phyloP scores from a whole-genome alignment of 352 stramenopile species.

The Albugo candida region DNA sequence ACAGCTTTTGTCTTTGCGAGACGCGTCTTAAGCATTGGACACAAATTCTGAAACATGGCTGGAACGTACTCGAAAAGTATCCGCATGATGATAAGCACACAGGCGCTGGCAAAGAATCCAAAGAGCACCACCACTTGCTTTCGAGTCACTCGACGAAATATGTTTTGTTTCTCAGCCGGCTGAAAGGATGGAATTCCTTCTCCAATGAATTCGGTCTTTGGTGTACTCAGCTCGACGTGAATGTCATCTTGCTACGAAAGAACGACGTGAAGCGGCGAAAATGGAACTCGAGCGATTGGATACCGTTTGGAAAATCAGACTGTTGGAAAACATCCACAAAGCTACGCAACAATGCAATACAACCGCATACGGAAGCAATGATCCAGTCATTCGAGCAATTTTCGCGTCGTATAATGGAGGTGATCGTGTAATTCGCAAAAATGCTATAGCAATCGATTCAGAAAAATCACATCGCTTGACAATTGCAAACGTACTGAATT shows the following conservation, averaged over 20 bases:
- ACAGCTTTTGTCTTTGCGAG: conserved; percentile 31
- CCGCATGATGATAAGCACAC: conserved; percentile 26
- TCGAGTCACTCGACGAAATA: conserved; percentile 38
- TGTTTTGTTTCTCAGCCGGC: conserved; percentile 13
- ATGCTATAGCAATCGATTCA: conserved; percentile 12
- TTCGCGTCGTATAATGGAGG: conserved; percentile 55
- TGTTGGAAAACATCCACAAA: conserved; percentile 79
- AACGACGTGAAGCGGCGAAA: background rate
- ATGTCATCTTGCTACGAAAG: conserved; percentile 1
- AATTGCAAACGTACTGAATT: conserved; percentile 41
- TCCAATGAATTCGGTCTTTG: conserved; percentile 8
- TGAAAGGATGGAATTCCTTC: conserved; percentile 41
- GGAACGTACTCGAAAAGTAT: conserved; percentile 54
- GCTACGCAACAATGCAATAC: conserved; percentile 48
- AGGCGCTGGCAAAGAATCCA: conserved; percentile 30
- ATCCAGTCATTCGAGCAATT: conserved; percentile 30
- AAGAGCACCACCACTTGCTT: conserved; percentile 64
- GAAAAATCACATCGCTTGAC: background rate
- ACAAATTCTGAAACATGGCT: conserved; percentile 28
- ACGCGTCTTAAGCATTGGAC: conserved; percentile 27
- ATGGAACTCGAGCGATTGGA: background rate
- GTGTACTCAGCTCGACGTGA: conserved; percentile 3
- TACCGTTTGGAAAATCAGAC: conserved; percentile 43
- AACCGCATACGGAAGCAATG: conserved; percentile 50
- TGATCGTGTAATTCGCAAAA: conserved; percentile 46